Conservation (phyloP, 1,284 basidiomycete genomes). For the Microbotryum violaceum region DNA sequence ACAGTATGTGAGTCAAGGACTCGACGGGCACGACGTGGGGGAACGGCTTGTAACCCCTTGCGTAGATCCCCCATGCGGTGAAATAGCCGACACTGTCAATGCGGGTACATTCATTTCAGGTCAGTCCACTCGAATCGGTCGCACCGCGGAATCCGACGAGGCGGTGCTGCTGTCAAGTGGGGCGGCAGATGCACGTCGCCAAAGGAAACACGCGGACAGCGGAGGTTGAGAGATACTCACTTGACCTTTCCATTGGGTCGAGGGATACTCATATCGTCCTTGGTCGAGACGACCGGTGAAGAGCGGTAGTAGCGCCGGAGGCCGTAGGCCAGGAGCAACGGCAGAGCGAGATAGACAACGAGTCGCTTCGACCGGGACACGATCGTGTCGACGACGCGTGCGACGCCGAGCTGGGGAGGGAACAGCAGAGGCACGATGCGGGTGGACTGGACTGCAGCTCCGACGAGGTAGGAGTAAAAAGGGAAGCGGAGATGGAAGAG, state of each 20-base stretch:
- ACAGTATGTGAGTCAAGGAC: slow-evolving; percentile 71
- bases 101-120: neutral
- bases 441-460: too few relatives aligned
- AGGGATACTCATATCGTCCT: slow-evolving; percentile 3
- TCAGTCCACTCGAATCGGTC: too few relatives aligned
- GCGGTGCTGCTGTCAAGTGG: neutral
- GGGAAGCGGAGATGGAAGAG: too few relatives aligned
- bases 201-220: neutral
- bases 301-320: slow-evolving; percentile 36
- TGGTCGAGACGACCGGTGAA: neutral
- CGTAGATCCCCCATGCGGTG: slow-evolving; percentile 55
- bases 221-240: neutral
- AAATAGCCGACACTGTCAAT: slow-evolving; percentile 33
- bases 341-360: too few relatives aligned
- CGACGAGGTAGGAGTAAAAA: too few relatives aligned
- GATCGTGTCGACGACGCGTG: too few relatives aligned
- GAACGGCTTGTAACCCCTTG: slow-evolving; percentile 18
- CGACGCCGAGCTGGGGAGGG: neutral
- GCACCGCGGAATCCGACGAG: too few relatives aligned
- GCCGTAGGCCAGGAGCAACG: too few relatives aligned
- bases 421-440: neutral
- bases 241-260: slow-evolving; percentile 26
- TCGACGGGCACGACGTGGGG: slow-evolving; percentile 52
- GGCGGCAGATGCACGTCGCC: neutral
- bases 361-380: too few relatives aligned